Conservation (phyloP, 352 stramenopile species). For the Globisporangium emineosum region DNA sequence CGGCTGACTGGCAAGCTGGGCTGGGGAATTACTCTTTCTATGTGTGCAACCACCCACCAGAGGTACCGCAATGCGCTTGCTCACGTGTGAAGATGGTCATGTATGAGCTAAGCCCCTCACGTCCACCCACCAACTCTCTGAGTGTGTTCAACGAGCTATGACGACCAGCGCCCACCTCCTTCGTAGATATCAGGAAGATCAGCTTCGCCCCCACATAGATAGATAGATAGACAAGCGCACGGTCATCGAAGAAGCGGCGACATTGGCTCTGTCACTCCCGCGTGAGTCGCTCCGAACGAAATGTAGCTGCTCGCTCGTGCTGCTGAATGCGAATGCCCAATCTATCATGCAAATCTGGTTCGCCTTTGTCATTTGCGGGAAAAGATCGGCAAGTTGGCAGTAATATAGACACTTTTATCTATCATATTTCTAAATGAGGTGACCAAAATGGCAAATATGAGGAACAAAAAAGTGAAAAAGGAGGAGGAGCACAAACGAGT, state of each 20-base stretch:
- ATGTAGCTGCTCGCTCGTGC: background rate
- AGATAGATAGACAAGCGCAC: background rate
- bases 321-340: constrained; percentile 7
- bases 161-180: background rate
- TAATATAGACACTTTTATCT: background rate
- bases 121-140: too few species aligned
- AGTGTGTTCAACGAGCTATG: background rate
- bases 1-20: too few species aligned
- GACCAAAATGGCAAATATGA: background rate
- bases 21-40: too few species aligned
- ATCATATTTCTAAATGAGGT: background rate
- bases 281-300: constrained; percentile 5
- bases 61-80: too few species aligned
- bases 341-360: background rate
- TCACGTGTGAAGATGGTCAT: too few species aligned
- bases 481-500: background rate
- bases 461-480: background rate
- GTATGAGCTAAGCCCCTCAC: too few species aligned
- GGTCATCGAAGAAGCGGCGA: background rate
- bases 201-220: background rate
- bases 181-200: background rate
- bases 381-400: background rate
- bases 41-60: too few species aligned
- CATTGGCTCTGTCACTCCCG: background rate
- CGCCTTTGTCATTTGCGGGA: background rate